Conservation (phyloP, 1,284 basidiomycete species). For the Cryptococcus amylolentus region DNA sequence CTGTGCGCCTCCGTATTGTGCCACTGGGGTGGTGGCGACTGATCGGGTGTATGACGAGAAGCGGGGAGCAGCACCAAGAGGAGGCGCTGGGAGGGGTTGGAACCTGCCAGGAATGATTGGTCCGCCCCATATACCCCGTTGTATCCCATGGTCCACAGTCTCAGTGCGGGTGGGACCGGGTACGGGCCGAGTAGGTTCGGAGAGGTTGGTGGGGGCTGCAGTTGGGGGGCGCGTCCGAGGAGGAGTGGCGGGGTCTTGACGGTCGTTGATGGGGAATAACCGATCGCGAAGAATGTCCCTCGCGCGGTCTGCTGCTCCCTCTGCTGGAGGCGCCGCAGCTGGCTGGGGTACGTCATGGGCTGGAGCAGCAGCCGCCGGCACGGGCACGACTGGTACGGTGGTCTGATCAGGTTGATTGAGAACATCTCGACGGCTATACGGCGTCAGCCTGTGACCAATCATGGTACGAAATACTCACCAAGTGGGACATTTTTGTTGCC, state of each 20-base stretch:
- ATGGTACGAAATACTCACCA: constrained; percentile 58
- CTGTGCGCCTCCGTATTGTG: too few species aligned
- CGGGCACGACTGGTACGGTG: constrained; percentile 9
- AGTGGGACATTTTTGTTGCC: constrained; percentile 88
- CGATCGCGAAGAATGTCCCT: not conserved
- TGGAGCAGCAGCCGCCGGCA: not conserved
- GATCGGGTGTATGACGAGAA: not conserved
- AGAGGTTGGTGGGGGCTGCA: not conserved
- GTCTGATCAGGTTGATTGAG: constrained; percentile 51
- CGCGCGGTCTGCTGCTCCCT: constrained; percentile 5
- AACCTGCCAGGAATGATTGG: constrained; percentile 40
- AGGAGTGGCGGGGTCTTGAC: not conserved
- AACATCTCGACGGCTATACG: constrained; percentile 73
- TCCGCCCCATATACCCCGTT: constrained; percentile 44
- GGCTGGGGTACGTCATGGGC: too few species aligned
- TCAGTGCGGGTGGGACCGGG: constrained; percentile 1
- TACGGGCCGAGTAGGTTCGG: constrained; percentile 13
- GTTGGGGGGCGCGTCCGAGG: constrained; percentile 1
- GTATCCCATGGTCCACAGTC: constrained; percentile 23
- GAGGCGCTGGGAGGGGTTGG: constrained; percentile 26
- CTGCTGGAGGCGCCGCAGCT: not conserved
- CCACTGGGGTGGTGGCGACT: too few species aligned
- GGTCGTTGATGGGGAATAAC: not conserved
- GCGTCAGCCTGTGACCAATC: not conserved
- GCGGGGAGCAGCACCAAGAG: constrained; percentile 33